Evolutionary conservation across 1,284 basidiomycete species (phyloP).

Genomic region (Cryptococcus floricola): DNA sequence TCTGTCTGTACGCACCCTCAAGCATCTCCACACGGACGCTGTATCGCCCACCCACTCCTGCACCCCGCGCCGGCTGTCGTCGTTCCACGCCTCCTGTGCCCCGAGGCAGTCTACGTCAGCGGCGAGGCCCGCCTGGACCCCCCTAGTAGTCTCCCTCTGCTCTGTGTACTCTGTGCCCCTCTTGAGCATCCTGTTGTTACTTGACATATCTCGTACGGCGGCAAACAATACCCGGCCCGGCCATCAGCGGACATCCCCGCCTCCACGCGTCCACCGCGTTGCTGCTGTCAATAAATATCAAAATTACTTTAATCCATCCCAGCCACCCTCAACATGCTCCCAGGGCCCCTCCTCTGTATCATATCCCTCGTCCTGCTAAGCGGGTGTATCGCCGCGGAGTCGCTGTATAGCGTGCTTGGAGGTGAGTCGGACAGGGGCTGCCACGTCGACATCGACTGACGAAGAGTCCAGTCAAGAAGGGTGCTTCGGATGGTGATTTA

Average conservation of each 20-base stretch:
- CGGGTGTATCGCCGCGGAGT: slow-evolving; percentile 33
- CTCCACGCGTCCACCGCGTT: neutral
- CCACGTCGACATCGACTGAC: slow-evolving; percentile 16
- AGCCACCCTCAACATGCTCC: slow-evolving; percentile 24
- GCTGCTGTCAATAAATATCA: neutral
- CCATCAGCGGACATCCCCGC: neutral
- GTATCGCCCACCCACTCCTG: slow-evolving; percentile 40
- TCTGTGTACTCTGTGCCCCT: slow-evolving; percentile 26
- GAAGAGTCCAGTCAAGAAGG: slow-evolving; percentile 60
- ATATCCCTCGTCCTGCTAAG: slow-evolving; percentile 35
- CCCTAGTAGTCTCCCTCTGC: slow-evolving; percentile 25
- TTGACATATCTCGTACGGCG: too few relatives aligned
- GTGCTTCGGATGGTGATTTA: slow-evolving; percentile 80
- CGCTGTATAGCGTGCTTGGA: slow-evolving; percentile 49
- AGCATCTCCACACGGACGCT: slow-evolving; percentile 36
- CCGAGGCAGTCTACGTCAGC: slow-evolving; percentile 36
- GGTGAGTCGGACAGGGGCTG: slow-evolving; percentile 26
- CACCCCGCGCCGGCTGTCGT: slow-evolving; percentile 26
- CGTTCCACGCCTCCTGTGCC: slow-evolving; percentile 42
- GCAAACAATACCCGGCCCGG: neutral
- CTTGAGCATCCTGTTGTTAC: too few relatives aligned
- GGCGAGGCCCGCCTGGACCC: slow-evolving; percentile 28
- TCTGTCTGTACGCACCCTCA: slow-evolving; percentile 30
- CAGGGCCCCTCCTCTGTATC: slow-evolving; percentile 21
- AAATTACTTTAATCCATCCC: neutral